These are phyloP conservation scores for Pythium utonaiense DNA, from an alignment of 352 stramenopile genomes.

Conservation along the genomic window DNA sequence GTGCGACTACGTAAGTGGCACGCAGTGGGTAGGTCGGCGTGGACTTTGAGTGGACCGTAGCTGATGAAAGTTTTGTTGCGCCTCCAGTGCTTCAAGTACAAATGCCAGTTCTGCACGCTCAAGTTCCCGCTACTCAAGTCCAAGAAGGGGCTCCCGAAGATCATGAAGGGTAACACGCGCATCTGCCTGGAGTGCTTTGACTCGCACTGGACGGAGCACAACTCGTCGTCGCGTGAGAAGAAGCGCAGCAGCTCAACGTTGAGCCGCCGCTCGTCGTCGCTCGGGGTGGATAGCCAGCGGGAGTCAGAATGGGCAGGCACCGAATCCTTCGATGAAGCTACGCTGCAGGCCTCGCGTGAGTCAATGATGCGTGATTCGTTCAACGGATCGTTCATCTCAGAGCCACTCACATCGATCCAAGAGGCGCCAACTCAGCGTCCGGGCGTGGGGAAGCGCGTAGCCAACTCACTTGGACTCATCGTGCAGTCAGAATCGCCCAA, in stretches of 20 bases:
- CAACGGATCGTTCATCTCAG: slow-evolving; percentile 4
- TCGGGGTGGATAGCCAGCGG: neutral
- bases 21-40: neutral
- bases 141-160: slow-evolving; percentile 39
- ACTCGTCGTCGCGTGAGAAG: slow-evolving; percentile 5
- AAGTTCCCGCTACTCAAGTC: slow-evolving; percentile 45
- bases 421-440: neutral
- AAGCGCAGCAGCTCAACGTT: neutral
- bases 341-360: slow-evolving; percentile 14
- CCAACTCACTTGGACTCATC: slow-evolving; percentile 11
- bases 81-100: slow-evolving; percentile 40
- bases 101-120: slow-evolving; percentile 63
- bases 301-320: slow-evolving; percentile 12
- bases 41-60: no score
- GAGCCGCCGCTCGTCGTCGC: neutral
- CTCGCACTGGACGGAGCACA: slow-evolving; percentile 37
- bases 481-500: slow-evolving; percentile 7
- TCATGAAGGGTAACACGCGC: slow-evolving; percentile 50
- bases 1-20: slow-evolving; percentile 48
- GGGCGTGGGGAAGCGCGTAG: slow-evolving; percentile 5
- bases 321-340: slow-evolving; percentile 15
- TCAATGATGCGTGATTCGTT: slow-evolving; percentile 33
- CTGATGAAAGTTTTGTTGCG: neutral
- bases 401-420: slow-evolving; percentile 23
- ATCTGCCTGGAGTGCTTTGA: slow-evolving; percentile 54